Base-by-base conservation (phyloP, 2,329 filamentous ascomycete genomes). In the Coniochaeta sp. region DNA sequence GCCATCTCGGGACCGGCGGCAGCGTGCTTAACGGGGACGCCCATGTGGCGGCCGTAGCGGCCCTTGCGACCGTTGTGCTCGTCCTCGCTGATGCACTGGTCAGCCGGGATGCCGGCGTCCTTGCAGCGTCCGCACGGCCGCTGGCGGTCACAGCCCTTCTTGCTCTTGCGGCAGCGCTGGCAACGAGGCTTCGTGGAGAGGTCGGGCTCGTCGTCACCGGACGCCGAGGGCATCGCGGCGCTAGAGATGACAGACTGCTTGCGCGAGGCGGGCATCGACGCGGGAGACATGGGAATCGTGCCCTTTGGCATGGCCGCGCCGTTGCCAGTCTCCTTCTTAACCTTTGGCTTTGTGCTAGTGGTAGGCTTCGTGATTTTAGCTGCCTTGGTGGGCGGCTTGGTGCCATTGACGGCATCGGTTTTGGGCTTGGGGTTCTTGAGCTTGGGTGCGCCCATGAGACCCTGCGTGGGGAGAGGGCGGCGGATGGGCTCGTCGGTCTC, bases 81-180 rank as follows among this genome's bases (percentile, higher is more conserved):
- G 62, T 99, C 94, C 70, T 99, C 94, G 68, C 91, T 96, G 69
- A 99, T 83, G 69, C 94, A 99, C 57, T 92, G 89, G 60, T 97
- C 94, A 54, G 90, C 84, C 52, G 88, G 87, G 61, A 99, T 89
- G 18, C 94, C 94, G 40, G 94, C 94, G 71, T 99, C 94, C 67
- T 91, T 90, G 82, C 94, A 99, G 57, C 94, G 84, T 52, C 91
- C 89, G 65, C 94, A 99, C 26, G 94, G 94, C 33, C 94, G 86
- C 71, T 97, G 94, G 53, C 94, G 86, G 73, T 99, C 94, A 66
- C 94, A 99, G 12, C 94, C 94, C 73, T 99, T 99, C 79, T 99
- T 99, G 74, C 92, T 97, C 82, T 99, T 99, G 63, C 94, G 87
- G 77, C 94, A 99, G 53, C 94, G 87, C 69, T 99, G 94, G 76